Evolutionary conservation across 345 rosid genomes (phyloP).

Genomic region (Arabidopsis thaliana): DNA sequence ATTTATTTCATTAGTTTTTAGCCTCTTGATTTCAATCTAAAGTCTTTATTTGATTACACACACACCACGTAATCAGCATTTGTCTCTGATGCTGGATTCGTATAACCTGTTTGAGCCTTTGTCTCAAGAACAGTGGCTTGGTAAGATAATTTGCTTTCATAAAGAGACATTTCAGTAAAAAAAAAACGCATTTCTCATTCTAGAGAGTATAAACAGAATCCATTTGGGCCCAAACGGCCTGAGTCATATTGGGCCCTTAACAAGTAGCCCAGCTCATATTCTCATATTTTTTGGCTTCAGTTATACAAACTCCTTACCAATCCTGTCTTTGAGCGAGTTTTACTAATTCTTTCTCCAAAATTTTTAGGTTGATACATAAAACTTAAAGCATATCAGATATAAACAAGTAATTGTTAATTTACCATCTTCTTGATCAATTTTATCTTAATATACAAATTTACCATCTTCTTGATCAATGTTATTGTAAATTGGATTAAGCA

Average conservation of each 20-base stretch:
- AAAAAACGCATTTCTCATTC: not conserved
- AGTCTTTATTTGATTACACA: not conserved
- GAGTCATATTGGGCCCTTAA: not conserved
- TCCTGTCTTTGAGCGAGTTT: not conserved
- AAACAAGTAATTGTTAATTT: too few relatives aligned
- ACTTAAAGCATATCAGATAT: not conserved
- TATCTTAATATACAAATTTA: too few relatives aligned
- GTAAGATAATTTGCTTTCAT: too few relatives aligned
- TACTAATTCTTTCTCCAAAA: not conserved
- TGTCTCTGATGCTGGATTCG: too few relatives aligned
- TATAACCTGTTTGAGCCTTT: too few relatives aligned
- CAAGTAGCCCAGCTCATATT: not conserved
- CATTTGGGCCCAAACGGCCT: not conserved
- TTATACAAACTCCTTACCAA: not conserved
- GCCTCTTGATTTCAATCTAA: not conserved
- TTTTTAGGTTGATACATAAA: too few relatives aligned
- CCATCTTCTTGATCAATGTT: too few relatives aligned
- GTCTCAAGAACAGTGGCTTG: too few relatives aligned
- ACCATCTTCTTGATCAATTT: too few relatives aligned
- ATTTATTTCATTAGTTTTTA: not conserved
- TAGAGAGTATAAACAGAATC: not conserved
- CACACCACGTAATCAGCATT: not conserved
- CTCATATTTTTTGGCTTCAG: not conserved
- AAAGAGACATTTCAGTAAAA: too few relatives aligned
- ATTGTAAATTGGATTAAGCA: too few relatives aligned